Conservation (phyloP, 208 protist species). For the Crithidia brevicula region DNA sequence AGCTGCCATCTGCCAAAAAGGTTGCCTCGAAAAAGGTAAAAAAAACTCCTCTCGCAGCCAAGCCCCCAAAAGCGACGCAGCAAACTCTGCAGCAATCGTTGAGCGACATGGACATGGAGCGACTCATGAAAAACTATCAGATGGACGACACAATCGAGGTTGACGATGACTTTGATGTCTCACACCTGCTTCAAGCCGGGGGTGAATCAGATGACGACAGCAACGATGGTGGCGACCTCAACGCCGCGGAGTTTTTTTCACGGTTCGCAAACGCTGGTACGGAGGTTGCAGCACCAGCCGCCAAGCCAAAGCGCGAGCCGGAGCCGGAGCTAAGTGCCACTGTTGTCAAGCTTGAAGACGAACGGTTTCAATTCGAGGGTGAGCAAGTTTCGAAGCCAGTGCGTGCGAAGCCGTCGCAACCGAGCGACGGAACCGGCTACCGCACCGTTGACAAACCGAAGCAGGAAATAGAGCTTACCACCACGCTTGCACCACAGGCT, state of each 20-base stretch:
- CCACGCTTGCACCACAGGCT: conserved; percentile 17
- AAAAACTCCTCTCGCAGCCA: conserved; percentile 14
- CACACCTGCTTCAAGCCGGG: conserved; percentile 51
- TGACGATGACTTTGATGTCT: conserved; percentile 45
- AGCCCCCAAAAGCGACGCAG: conserved; percentile 55
- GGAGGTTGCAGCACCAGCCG: neutral
- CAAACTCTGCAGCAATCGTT: conserved; percentile 71
- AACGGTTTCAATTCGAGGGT: conserved; percentile 26
- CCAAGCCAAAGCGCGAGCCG: conserved; percentile 11
- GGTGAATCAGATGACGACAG: conserved; percentile 29
- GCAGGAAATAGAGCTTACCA: conserved; percentile 28
- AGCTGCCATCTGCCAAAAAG: conserved; percentile 43
- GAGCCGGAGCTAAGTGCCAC: conserved; percentile 8
- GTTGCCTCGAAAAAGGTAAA: conserved; percentile 10
- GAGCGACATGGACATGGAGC: conserved; percentile 69
- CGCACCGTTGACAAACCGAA: conserved; percentile 37
- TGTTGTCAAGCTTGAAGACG: conserved; percentile 40
- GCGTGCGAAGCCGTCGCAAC: neutral
- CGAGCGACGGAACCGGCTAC: conserved; percentile 29
- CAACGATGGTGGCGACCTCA: conserved; percentile 38
- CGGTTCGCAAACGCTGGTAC: conserved; percentile 30
- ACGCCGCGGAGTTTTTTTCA: conserved; percentile 37
- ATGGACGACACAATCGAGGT: conserved; percentile 48
- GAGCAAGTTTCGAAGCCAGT: conserved; percentile 5
- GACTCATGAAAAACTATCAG: conserved; percentile 54